Conservation (phyloP, 1,284 basidiomycete species). For the Rhodotorula sp. region DNA sequence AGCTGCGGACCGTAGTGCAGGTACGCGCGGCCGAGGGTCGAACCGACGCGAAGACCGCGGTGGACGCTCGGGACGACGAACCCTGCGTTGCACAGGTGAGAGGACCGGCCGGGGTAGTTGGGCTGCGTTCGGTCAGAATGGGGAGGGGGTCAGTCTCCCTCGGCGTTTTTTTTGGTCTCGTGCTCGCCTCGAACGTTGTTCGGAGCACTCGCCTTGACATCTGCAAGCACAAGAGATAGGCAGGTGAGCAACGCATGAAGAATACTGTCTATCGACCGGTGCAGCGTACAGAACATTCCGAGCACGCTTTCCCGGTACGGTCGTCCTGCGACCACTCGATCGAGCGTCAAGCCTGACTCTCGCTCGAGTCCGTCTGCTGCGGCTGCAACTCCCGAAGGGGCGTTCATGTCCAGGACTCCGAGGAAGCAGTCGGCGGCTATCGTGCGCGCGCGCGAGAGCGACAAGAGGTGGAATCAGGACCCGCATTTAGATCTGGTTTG, state of each 20-base stretch:
- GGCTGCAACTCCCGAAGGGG: not conserved
- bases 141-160: not conserved
- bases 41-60: constrained; percentile 69
- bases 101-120: constrained; percentile 88
- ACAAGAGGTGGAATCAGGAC: too few species aligned
- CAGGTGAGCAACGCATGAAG: not conserved
- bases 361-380: constrained; percentile 30
- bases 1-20: constrained; percentile 74
- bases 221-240: constrained; percentile 16
- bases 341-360: constrained; percentile 48
- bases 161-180: too few species aligned
- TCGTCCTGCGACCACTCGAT: constrained; percentile 55
- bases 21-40: constrained; percentile 72
- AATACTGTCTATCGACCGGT: not conserved
- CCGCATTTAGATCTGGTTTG: not conserved
- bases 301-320: constrained; percentile 67
- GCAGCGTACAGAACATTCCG: constrained; percentile 53
- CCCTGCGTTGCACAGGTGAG: constrained; percentile 87
- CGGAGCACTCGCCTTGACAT: constrained; percentile 59
- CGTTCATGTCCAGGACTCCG: constrained; percentile 19
- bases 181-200: too few species aligned
- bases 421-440: constrained; percentile 40
- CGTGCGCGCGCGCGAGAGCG: too few species aligned
- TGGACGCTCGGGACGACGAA: constrained; percentile 74
- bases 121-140: constrained; percentile 55